Percentiles rank a stretch among this genome's conserved stretches.
These are phyloP conservation scores for Leccinum solheimii DNA, from an alignment of 1,284 basidiomycete genomes.

Conservation along the genomic window DNA sequence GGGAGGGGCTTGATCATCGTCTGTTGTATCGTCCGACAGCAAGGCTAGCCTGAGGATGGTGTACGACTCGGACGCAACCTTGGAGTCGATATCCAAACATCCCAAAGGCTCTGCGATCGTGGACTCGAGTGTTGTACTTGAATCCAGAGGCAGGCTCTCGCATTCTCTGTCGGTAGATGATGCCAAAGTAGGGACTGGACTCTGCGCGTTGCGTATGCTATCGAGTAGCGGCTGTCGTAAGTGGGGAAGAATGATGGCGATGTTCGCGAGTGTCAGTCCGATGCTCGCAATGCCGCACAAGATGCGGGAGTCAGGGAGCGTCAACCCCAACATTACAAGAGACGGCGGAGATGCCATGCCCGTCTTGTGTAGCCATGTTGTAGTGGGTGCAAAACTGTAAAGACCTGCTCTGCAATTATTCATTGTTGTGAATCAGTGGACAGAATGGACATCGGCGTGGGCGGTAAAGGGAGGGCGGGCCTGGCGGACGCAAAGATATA, in stretches of 20 bases:
- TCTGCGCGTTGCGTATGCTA: constrained; percentile 2
- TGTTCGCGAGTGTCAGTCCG: constrained; percentile 30
- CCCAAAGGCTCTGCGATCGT: not conserved
- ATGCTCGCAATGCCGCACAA: constrained; percentile 26
- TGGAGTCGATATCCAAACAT: not conserved
- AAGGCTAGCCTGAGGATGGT: too few relatives aligned
- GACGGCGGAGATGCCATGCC: constrained; percentile 32
- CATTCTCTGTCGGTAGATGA: not conserved
- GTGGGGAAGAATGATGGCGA: constrained; percentile 27
- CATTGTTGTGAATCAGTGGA: constrained; percentile 12
- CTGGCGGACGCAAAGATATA: not conserved
- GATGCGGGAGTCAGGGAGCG: constrained; percentile 33
- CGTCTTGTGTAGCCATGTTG: constrained; percentile 21
- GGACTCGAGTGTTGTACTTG: not conserved
- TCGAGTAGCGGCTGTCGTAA: constrained; percentile 27
- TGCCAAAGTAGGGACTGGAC: not conserved
- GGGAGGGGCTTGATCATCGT: not conserved
- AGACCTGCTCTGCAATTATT: constrained; percentile 30
- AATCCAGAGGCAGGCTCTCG: not conserved
- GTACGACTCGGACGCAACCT: not conserved
- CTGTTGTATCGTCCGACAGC: not conserved
- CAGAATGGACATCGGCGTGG: constrained; percentile 4
- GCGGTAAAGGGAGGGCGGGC: not conserved
- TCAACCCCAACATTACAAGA: constrained; percentile 27
- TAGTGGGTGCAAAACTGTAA: constrained; percentile 25